Conservation (phyloP, 345 rosid species). For the Aurinia saxatilis region DNA sequence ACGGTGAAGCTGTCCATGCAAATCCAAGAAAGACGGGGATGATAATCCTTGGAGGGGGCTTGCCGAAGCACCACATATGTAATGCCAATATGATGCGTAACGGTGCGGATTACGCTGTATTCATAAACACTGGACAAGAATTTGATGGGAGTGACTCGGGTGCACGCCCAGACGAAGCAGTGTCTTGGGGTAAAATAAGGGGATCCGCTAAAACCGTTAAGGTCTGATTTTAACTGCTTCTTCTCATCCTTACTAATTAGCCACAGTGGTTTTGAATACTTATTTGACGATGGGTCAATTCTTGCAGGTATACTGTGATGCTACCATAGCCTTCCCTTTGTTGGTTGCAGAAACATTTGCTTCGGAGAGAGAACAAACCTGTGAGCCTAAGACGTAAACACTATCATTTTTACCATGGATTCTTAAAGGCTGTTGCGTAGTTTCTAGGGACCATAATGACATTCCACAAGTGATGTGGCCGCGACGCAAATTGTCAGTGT, state of each 20-base stretch:
- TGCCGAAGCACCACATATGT: slow-evolving; percentile 95
- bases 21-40: slow-evolving; percentile 80
- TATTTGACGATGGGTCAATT: not conserved
- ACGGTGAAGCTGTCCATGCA: slow-evolving; percentile 82
- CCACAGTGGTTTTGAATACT: not conserved
- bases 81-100: slow-evolving; percentile 98
- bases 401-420: not conserved
- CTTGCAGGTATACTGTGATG: slow-evolving; percentile 85
- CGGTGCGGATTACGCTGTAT: slow-evolving; percentile 91
- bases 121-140: slow-evolving; percentile 88
- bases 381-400: slow-evolving; percentile 6
- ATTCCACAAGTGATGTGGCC: not conserved
- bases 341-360: slow-evolving; percentile 96
- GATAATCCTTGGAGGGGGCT: too few relatives aligned
- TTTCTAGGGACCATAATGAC: not conserved
- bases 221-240: slow-evolving; percentile 34
- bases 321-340: slow-evolving; percentile 89
- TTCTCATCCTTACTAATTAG: not conserved
- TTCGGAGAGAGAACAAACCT: slow-evolving; percentile 29
- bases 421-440: not conserved
- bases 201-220: slow-evolving; percentile 84
- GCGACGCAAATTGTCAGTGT: too few relatives aligned
- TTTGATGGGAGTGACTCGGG: slow-evolving; percentile 99
- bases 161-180: slow-evolving; percentile 92
- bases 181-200: slow-evolving; percentile 91